phyloP scores from a whole-genome alignment of 108 stramenopile species.

The Aureococcus anophagefferens region DNA sequence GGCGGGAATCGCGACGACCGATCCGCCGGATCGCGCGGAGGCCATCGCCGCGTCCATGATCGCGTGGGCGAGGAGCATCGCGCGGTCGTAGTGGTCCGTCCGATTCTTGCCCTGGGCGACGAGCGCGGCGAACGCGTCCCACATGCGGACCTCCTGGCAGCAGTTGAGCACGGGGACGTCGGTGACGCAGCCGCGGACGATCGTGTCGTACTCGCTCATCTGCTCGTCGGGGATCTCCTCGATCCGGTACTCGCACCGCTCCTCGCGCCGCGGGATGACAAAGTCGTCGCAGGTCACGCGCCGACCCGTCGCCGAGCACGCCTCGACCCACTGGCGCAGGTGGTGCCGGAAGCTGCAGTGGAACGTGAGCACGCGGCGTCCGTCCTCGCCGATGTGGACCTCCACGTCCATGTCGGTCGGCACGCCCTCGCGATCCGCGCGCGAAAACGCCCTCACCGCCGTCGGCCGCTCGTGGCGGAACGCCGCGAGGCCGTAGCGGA shows the following conservation, averaged over 20 bases:
- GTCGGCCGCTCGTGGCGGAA: neutral
- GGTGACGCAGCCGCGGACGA: neutral
- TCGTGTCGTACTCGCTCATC: neutral
- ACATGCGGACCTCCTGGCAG: slow-evolving; percentile 1
- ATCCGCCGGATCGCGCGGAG: no score
- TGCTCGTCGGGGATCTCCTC: neutral
- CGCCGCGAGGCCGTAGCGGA: slow-evolving; percentile 9
- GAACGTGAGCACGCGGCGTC: neutral
- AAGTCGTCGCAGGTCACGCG: slow-evolving; percentile 5
- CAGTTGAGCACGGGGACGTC: neutral
- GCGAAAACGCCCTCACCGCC: neutral
- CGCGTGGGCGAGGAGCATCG: no score
- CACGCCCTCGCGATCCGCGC: neutral
- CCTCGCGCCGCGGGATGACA: slow-evolving; percentile 2
- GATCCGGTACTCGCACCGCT: neutral
- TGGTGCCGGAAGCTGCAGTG: slow-evolving; percentile 7
- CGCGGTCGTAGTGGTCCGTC: no score
- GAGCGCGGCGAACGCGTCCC: neutral
- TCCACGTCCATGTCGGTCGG: slow-evolving; percentile 7
- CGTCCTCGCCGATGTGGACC: neutral
- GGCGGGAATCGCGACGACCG: no score
- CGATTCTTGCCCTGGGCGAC: neutral
- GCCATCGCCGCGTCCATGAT: no score
- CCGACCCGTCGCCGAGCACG: neutral
- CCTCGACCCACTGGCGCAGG: neutral